Base-by-base conservation (phyloP, 129 eudicot genomes). In the Ambrosia artemisiifolia region DNA sequence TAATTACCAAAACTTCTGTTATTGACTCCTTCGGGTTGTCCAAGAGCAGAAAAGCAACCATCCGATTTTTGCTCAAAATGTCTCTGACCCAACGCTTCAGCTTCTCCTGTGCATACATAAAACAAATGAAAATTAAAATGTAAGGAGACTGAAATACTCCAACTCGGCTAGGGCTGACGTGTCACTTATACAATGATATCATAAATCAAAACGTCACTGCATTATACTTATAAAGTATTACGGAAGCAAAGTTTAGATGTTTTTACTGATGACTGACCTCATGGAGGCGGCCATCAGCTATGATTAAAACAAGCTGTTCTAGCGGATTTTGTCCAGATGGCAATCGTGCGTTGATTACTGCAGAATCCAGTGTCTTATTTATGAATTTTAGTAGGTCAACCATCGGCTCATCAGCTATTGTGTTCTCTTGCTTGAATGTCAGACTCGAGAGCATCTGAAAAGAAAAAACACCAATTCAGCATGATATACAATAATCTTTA, bases 361-460 rank as follows among this genome's bases (percentile, higher is more conserved):
- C 96, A 63, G 74, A 76, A 74, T 95, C 99, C 66, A 95, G 81
- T 81, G 78, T 90, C 72, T 86, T 83, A 76, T 88, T 85, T 53
- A 90, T 18, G 74, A 83, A 90, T 46, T 82, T 95, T 72, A 95
- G 77, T 3, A 95, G 84, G 79, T 95, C 97, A 79, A 78, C 94
- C 97, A 95, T 82, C 3, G 99, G 99, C 40, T 88, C 96, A 73
- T 95, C 97, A 11, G 79, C 84, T 35, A 95, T 75, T 1, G 97
- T 88, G 81, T 88, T 95, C 83, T 95, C 99, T 86, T 90, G 99
- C 80, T 83, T 80, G 65, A 95, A 95, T 50, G 97, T 90, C 70
- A 95, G 76, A 79, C 91, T 88, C 11, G 99, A 90, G 55, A 95
- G 88, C 97, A 95, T 95, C 99, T 94, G 38, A 35, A 35, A 35